Conservation (phyloP, 108 stramenopile genomes). For the Pseudonitzschia multistriata region DNA sequence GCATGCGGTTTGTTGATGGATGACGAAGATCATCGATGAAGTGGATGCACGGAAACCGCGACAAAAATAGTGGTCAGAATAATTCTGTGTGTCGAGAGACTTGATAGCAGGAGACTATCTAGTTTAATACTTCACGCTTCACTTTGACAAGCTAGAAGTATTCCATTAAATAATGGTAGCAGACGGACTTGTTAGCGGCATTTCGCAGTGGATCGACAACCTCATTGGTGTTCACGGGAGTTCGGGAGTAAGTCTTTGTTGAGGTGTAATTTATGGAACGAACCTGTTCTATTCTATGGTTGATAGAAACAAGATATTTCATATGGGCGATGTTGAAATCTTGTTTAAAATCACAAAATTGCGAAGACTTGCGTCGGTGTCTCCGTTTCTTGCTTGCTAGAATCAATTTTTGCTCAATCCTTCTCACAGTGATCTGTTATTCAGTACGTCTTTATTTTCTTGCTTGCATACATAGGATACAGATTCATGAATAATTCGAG, state of each 20-base stretch:
- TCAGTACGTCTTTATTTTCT: conserved; percentile 42
- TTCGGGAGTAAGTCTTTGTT: conserved; percentile 37
- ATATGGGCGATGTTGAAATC: not conserved
- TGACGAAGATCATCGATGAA: too few species aligned
- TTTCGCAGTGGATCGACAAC: conserved; percentile 31
- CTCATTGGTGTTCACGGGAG: conserved; percentile 39
- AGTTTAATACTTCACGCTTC: too few species aligned
- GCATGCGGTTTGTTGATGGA: too few species aligned
- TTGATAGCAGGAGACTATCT: too few species aligned
- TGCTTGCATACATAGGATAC: conserved; percentile 34
- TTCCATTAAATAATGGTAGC: not conserved
- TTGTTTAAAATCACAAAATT: conserved; percentile 3
- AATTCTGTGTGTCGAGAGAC: too few species aligned
- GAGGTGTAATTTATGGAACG: not conserved
- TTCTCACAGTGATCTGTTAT: conserved; percentile 3
- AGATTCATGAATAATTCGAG: conserved; percentile 25
- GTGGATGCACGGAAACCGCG: too few species aligned
- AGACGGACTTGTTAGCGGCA: not conserved
- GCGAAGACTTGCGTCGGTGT: too few species aligned
- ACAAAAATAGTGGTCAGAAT: too few species aligned
- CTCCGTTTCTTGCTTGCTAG: not conserved
- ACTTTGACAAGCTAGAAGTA: not conserved
- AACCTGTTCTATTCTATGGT: not conserved
- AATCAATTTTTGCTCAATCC: not conserved
- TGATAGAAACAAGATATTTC: not conserved